Conservation (phyloP, 139 green algal genomes). For the Tetraselmis striata region DNA sequence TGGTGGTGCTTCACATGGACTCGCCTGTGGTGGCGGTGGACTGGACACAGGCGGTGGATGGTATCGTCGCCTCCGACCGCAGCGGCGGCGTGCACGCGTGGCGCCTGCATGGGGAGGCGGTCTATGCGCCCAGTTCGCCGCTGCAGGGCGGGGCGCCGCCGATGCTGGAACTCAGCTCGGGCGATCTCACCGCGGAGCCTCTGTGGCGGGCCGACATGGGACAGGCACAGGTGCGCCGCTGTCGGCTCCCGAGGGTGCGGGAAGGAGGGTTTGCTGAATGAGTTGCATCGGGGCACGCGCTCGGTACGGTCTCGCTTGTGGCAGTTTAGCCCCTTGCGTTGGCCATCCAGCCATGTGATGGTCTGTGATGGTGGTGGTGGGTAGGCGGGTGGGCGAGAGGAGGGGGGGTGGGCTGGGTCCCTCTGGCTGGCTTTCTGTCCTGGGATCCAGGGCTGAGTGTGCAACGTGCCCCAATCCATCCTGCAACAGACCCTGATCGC, state of each 20-base stretch:
- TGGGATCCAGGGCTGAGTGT: too few species aligned
- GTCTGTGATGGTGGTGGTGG: too few species aligned
- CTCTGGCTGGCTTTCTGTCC: too few species aligned
- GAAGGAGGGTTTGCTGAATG: too few species aligned
- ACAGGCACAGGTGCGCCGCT: not conserved
- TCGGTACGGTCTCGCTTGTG: too few species aligned
- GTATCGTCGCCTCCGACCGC: conserved; percentile 36
- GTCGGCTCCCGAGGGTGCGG: not conserved
- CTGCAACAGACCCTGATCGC: conserved; percentile 31
- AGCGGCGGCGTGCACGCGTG: conserved; percentile 27
- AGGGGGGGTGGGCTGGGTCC: too few species aligned
- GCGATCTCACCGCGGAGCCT: not conserved
- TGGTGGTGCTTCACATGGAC: conserved; percentile 14
- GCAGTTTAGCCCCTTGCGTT: too few species aligned
- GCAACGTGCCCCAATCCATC: too few species aligned
- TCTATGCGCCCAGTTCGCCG: not conserved
- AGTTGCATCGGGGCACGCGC: too few species aligned
- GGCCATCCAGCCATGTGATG: too few species aligned
- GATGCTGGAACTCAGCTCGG: not conserved
- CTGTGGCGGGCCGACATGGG: not conserved
- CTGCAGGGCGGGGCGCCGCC: not conserved
- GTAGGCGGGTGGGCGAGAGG: too few species aligned
- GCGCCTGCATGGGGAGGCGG: not conserved
- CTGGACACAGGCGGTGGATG: conserved; percentile 39
- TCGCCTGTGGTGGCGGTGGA: conserved; percentile 17